Base-by-base conservation (phyloP, 495 filamentous ascomycete species). In the Daldinia bambusicola region DNA sequence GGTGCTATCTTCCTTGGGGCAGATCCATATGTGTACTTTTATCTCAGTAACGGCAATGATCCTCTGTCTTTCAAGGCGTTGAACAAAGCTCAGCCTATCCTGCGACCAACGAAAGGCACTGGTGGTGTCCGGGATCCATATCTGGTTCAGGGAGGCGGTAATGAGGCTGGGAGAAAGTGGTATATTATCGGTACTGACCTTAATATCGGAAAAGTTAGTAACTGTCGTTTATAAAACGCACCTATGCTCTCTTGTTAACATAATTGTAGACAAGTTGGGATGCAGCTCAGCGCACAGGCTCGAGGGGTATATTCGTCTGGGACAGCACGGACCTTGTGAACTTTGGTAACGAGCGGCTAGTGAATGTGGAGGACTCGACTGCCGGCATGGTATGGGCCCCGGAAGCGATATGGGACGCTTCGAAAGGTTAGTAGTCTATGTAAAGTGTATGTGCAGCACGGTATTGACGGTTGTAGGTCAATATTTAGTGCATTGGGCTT, bases 301-400 rank as follows among this genome's bases (percentile, higher is more conserved):
- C 79, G 2, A 79, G 77, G 41, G 83, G 84, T 0, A 87, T 87
- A 64, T 84, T 85, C 52, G 78, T 87, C 14, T 86, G 85, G 84
- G 84, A 87, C 61, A 84, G 78, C 68, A 84, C 78, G 0, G 84
- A 86, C 63, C 71, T 86, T 2, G 52, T 85, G 30, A 84, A 78
- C 72, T 87, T 82, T 79, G 77, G 66, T 30, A 77, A 78, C 30
- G 84, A 87, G 71, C 75, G 84, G 12, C 65, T 87, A 7, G 84
- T 85, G 1, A 72, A 69, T 1, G 84, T 86, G 1, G 84, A 87
- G 64, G 81, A 84, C 48, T 67, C 69, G 10, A 84, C 76, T 4
- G 85, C 84, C 3, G 85, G 84, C 12, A 87, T 87, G 85, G 85
- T 87, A 0, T 87, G 85, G 84, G 84, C 84, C 12, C 85, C 85